Evolutionary conservation across 2,329 filamentous ascomycete genomes (phyloP).

Genomic region (Drechslerella stenobrocha): DNA sequence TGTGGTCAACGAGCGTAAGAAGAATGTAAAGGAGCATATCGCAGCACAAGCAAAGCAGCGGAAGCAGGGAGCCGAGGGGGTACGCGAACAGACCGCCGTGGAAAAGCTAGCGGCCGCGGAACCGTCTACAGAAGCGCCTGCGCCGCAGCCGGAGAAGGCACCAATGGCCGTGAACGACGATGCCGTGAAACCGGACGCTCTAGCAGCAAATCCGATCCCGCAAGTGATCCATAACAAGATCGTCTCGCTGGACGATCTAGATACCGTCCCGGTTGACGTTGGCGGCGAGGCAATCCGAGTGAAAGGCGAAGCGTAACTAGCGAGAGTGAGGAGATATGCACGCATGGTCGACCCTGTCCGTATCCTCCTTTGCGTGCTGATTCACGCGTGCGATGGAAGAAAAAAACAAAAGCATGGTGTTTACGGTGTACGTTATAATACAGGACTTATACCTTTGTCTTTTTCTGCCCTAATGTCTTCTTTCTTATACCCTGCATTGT

Average conservation of each 20-base stretch:
- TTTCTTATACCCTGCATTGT: too few species aligned
- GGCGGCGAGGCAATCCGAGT: constrained; percentile 23
- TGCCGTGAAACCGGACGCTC: neutral
- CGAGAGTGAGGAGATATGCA: neutral
- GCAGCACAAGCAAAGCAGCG: constrained; percentile 2
- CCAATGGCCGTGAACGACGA: neutral
- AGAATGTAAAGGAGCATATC: neutral
- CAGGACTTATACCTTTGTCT: neutral
- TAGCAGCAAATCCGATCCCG: neutral
- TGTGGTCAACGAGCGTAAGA: constrained; percentile 6
- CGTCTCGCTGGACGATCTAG: constrained; percentile 40
- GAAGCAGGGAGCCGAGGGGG: neutral
- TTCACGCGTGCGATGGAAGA: neutral
- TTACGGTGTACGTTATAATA: constrained; percentile 5
- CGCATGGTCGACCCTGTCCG: neutral
- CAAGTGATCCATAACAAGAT: constrained; percentile 31
- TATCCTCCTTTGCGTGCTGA: neutral
- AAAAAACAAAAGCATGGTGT: constrained; percentile 1
- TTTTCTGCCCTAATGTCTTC: neutral
- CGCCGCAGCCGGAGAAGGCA: neutral
- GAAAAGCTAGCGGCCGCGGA: neutral
- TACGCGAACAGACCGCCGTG: neutral
- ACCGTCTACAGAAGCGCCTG: neutral
- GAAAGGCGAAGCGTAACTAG: neutral
- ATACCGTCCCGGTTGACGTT: constrained; percentile 25